Evolutionary conservation across 2,329 filamentous ascomycete genomes (phyloP).

Genomic region (Fusarium sambucinum): DNA sequence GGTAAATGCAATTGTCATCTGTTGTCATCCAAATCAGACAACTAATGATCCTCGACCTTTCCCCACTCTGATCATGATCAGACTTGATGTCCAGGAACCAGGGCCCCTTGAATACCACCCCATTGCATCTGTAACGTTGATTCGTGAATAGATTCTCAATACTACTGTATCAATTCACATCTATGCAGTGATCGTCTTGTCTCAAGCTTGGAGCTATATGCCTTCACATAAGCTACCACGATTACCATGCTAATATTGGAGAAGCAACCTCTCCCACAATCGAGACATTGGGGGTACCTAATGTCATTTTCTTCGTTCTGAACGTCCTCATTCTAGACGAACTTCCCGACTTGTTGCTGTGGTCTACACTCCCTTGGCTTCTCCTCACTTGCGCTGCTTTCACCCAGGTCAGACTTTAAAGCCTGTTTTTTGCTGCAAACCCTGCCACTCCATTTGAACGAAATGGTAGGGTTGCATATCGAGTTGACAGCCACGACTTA

Average conservation of each 20-base stretch:
- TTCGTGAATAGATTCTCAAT: slow-evolving; percentile 4
- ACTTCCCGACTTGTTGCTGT: not conserved
- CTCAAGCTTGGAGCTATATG: slow-evolving; percentile 17
- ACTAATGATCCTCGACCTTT: not conserved
- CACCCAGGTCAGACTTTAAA: not conserved
- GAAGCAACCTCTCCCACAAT: slow-evolving; percentile 5
- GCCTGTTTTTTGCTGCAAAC: not conserved
- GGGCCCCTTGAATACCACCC: slow-evolving; percentile 3
- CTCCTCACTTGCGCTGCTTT: not conserved
- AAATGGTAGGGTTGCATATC: slow-evolving; percentile 9
- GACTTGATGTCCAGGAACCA: slow-evolving; percentile 6
- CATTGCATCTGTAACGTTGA: slow-evolving; percentile 8
- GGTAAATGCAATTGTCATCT: slow-evolving; percentile 9
- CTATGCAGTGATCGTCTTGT: not conserved
- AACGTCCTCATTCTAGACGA: not conserved
- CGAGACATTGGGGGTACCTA: slow-evolving; percentile 2
- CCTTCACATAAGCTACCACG: slow-evolving; percentile 25
- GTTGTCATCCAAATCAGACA: not conserved
- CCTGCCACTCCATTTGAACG: not conserved
- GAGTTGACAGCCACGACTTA: slow-evolving; percentile 16
- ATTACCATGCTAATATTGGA: slow-evolving; percentile 7
- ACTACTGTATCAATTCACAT: slow-evolving; percentile 2
- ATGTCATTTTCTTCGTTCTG: not conserved
- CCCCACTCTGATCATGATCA: not conserved
- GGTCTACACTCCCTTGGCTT: not conserved